These are phyloP conservation scores for Sophora flavescens DNA, from an alignment of 306 rosid species.

Conservation along the genomic window DNA sequence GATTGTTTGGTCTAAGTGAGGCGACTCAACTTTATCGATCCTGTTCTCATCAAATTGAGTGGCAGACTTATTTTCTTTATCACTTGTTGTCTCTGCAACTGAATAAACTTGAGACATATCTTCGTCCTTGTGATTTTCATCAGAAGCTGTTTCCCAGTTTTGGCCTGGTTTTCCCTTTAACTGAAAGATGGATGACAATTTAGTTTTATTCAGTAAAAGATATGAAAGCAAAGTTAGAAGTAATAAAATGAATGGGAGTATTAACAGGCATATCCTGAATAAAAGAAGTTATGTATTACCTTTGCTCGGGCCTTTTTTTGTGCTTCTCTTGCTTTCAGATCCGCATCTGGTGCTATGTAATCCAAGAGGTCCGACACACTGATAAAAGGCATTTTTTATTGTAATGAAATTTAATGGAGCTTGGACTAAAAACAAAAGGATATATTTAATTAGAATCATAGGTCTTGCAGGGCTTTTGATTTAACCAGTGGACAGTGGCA, in stretches of 20 bases:
- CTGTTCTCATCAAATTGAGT: conserved; percentile 56
- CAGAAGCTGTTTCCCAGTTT: conserved; percentile 64
- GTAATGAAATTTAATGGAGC: conserved; percentile 28
- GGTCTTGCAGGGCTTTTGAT: conserved; percentile 8
- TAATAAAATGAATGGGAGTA: conserved; percentile 32
- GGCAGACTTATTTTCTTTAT: conserved; percentile 84
- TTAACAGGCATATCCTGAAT: conserved; percentile 6
- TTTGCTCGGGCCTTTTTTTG: conserved; percentile 93
- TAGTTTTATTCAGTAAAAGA: conserved; percentile 33
- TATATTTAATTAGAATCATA: not conserved
- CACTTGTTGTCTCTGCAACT: conserved; percentile 66
- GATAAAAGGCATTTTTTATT: conserved; percentile 41
- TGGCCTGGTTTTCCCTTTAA: conserved; percentile 85
- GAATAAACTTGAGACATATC: conserved; percentile 55
- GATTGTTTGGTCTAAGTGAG: conserved; percentile 51
- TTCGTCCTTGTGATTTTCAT: conserved; percentile 77
- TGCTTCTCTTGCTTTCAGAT: conserved; percentile 90
- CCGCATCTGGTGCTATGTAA: conserved; percentile 93
- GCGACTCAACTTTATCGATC: conserved; percentile 64
- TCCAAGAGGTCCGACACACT: conserved; percentile 99
- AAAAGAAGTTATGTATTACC: conserved; percentile 58
- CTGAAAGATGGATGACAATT: conserved; percentile 57
- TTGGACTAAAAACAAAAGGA: not conserved
- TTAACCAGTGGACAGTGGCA: not conserved
- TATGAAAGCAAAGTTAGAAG: not conserved